Conservation (phyloP, 2,329 filamentous ascomycete species). For the Exophiala sp. region DNA sequence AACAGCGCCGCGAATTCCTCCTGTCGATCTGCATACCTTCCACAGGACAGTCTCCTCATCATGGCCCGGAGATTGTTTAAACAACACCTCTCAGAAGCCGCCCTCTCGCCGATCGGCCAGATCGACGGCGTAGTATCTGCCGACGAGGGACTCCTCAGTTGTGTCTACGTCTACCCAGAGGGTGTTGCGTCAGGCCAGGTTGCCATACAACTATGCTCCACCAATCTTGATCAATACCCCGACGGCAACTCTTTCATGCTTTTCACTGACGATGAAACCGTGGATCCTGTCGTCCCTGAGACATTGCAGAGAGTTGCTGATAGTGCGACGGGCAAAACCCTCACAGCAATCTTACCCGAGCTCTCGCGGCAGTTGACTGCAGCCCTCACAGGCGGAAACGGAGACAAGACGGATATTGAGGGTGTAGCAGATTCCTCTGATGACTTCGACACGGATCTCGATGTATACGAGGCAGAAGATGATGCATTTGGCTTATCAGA, state of each 20-base stretch:
- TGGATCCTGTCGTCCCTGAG: slow-evolving; percentile 29
- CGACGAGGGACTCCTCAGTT: slow-evolving; percentile 66
- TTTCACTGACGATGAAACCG: slow-evolving; percentile 39
- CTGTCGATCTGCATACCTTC: not conserved
- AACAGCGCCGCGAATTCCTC: too few species aligned
- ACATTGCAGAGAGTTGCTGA: slow-evolving; percentile 25
- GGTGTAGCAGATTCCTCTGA: slow-evolving; percentile 15
- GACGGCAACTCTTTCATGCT: slow-evolving; percentile 46
- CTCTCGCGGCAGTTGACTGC: slow-evolving; percentile 19
- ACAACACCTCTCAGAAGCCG: slow-evolving; percentile 48
- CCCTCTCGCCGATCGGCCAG: slow-evolving; percentile 36
- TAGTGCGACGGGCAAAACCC: slow-evolving; percentile 30
- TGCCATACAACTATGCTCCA: slow-evolving; percentile 18
- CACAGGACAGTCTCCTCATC: slow-evolving; percentile 13
- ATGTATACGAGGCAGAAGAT: slow-evolving; percentile 34
- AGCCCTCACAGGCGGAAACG: slow-evolving; percentile 5
- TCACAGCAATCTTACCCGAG: slow-evolving; percentile 30
- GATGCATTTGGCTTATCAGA: slow-evolving; percentile 20
- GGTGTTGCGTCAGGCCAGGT: slow-evolving; percentile 1
- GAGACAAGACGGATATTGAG: not conserved
- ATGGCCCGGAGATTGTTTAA: slow-evolving; percentile 66
- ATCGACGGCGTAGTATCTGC: slow-evolving; percentile 55
- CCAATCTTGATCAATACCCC: slow-evolving; percentile 58
- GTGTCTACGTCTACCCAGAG: slow-evolving; percentile 46
- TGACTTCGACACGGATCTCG: slow-evolving; percentile 35